These are phyloP conservation scores for Penicillium occitanis DNA, from an alignment of 2,329 filamentous ascomycete genomes.

Conservation along the genomic window DNA sequence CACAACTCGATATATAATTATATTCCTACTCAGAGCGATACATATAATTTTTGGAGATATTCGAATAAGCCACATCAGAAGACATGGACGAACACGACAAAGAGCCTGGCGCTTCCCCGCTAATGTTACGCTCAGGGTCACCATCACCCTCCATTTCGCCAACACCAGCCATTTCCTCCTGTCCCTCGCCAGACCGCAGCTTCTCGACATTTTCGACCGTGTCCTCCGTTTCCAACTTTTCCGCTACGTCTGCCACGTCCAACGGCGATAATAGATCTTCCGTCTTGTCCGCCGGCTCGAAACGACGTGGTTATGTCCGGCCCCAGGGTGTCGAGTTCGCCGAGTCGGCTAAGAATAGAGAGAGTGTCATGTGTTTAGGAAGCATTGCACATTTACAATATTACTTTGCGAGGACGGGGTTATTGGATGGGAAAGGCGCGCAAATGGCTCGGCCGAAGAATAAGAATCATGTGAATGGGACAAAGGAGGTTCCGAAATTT, in stretches of 20 bases:
- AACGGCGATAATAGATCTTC: constrained; percentile 45
- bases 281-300: constrained; percentile 43
- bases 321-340: constrained; percentile 87
- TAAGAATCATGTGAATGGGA: constrained; percentile 25
- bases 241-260: constrained; percentile 28
- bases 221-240: constrained; percentile 48
- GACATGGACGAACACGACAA: constrained; percentile 23
- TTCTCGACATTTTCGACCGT: constrained; percentile 49
- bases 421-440: constrained; percentile 89
- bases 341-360: constrained; percentile 80
- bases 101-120: constrained; percentile 25
- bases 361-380: constrained; percentile 93
- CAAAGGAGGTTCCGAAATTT: constrained; percentile 41
- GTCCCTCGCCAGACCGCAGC: constrained; percentile 45
- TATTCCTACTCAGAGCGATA: neutral
- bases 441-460: constrained; percentile 74
- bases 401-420: constrained; percentile 92
- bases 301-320: constrained; percentile 79
- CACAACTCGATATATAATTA: neutral
- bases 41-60: neutral
- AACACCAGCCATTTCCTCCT: constrained; percentile 46
- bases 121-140: constrained; percentile 35
- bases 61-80: neutral
- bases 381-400: constrained; percentile 98
- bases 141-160: constrained; percentile 44